Evolutionary conservation across 1,139 yeast species (phyloP), one percentile per base, ranked within the genome.

Genomic region (Suzukiozyma palmioleophila): DNA sequence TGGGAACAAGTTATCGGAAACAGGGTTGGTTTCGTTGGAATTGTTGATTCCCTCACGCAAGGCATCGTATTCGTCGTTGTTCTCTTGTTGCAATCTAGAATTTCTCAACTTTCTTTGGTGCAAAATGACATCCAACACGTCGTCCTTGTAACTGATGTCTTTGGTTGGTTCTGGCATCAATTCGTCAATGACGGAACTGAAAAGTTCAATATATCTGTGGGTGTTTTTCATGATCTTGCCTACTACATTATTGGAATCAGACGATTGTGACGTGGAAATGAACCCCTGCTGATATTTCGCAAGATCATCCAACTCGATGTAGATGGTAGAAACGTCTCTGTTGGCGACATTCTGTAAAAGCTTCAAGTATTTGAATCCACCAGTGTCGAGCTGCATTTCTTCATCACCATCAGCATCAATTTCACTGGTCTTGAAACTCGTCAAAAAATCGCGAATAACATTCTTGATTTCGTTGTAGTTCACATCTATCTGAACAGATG

Each of bases 71-170:
- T 80, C 85, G 35, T 77, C 81, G 39, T 74, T 70, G 43, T 77
- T 75, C 51, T 86, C 95, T 48, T 77, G 82, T 47, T 79, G 79
- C 35, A 82, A 69, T 45, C 90, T 75, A 51, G 79, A 79, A 59
- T 92, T 92, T 53, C 96, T 77, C 58, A 86, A 75, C 52, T 77
- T 80, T 59, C 99, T 77, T 66, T 92, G 97, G 54, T 87, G 90
- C 49, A 90, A 72, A 43, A 94, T 88, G 43, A 92, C 95, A 57
- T 94, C 98, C 51, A 94, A 68, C 9, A 92, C 97, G 51, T 88
- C 96, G 57, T 89, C 97, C 51, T 81, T 81, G 60, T 85, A 87
- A 36, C 82, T 69, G 39, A 90, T 71, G 48, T 87, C 92, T 40
- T 71, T 73, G 3, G 94, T 82, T 16, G 97, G 88, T 44, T 72